Evolutionary conservation across 2,329 filamentous ascomycete genomes (phyloP).

Genomic region (Talaromyces sp.): DNA sequence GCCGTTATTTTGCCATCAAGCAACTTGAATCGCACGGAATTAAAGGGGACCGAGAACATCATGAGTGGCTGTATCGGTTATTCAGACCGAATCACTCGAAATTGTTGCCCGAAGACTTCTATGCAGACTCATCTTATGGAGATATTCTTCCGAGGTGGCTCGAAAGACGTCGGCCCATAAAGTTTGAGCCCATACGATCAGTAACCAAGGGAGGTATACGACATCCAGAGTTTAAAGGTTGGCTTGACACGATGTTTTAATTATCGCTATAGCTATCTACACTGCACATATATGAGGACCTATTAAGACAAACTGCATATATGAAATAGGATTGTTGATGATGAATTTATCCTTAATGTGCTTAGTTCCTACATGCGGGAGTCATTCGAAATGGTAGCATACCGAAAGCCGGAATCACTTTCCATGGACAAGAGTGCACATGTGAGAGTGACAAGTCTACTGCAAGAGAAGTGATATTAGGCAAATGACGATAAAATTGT

Average conservation of each 20-base stretch:
- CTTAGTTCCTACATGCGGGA: not conserved
- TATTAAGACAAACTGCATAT: no score
- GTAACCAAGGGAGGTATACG: not conserved
- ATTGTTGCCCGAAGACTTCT: not conserved
- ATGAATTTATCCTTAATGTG: not conserved
- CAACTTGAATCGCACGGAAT: not conserved
- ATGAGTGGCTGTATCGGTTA: not conserved
- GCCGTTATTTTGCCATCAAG: constrained; percentile 1
- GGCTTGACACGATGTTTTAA: not conserved
- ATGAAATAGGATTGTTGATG: no score
- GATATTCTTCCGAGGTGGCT: not conserved
- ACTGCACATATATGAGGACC: not conserved
- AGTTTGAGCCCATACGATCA: not conserved
- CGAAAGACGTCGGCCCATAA: not conserved
- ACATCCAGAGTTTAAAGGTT: not conserved
- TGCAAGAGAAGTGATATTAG: not conserved
- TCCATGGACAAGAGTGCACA: not conserved
- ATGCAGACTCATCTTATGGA: not conserved
- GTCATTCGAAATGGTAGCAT: not conserved
- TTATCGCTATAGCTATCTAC: not conserved
- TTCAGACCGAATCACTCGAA: not conserved
- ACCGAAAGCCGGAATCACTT: not conserved
- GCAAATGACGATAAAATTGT: not conserved
- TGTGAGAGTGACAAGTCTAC: not conserved
- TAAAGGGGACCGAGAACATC: not conserved